Percentiles rank a stretch among this genome's conserved stretches.
Conservation (phyloP, 768 basidiomycete species). For the Suillus discolor region DNA sequence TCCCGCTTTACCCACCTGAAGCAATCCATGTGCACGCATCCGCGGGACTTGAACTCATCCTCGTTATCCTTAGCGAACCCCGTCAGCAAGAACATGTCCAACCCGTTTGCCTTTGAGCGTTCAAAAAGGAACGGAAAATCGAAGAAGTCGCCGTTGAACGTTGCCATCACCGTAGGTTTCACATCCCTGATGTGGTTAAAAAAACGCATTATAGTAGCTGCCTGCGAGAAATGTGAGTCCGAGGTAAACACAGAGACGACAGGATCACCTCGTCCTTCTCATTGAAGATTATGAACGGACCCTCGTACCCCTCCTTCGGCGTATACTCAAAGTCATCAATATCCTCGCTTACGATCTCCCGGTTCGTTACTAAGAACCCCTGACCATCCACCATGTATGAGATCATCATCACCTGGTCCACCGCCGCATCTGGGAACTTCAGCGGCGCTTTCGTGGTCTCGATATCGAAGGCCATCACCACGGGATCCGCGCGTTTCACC, state of each 20-base stretch:
- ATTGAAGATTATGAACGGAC: conserved; percentile 95
- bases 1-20: conserved; percentile 99
- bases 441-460: conserved; percentile 99
- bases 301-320: conserved; percentile 96
- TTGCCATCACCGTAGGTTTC: conserved; percentile 96
- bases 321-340: conserved; percentile 99
- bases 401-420: conserved; percentile 99
- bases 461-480: conserved; percentile 99
- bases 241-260: background rate
- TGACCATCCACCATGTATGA: conserved; percentile 99
- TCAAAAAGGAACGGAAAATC: conserved; percentile 97
- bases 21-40: conserved; percentile 97
- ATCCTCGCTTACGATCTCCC: conserved; percentile 96
- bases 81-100: conserved; percentile 95
- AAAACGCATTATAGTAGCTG: conserved; percentile 80
- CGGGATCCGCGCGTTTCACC: conserved; percentile 98
- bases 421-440: conserved; percentile 94
- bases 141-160: conserved; percentile 99
- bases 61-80: conserved; percentile 92
- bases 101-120: conserved; percentile 81
- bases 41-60: conserved; percentile 92
- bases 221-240: conserved; percentile 44
- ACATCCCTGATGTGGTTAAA: conserved; percentile 93
- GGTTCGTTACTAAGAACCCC: conserved; percentile 95
- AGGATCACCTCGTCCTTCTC: conserved; percentile 82